Percentiles rank a stretch among this genome's conserved stretches.
Evolutionary conservation across 176 grass and related monocot genomes (phyloP).

Genomic region (Oryza australiensis): DNA sequence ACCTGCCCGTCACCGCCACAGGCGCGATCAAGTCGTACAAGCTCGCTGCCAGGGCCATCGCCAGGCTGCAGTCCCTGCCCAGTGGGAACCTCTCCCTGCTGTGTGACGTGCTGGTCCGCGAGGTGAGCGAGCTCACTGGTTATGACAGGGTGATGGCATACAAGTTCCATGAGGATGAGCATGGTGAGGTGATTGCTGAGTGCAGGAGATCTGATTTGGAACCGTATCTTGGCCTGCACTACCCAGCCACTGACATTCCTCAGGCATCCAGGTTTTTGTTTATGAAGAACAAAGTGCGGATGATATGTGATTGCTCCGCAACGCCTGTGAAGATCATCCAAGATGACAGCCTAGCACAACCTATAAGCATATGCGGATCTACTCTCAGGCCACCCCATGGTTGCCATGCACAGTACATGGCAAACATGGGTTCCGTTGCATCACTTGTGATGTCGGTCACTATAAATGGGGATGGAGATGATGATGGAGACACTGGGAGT

Average conservation of each 20-base stretch:
- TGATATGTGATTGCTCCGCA: slow-evolving; percentile 82
- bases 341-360: slow-evolving; percentile 61
- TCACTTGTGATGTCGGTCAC: slow-evolving; percentile 94
- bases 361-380: slow-evolving; percentile 75
- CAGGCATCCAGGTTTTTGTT: slow-evolving; percentile 92
- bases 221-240: slow-evolving; percentile 89
- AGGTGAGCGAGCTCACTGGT: slow-evolving; percentile 83
- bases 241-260: slow-evolving; percentile 94
- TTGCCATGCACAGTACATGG: slow-evolving; percentile 97
- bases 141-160: slow-evolving; percentile 96
- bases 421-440: slow-evolving; percentile 86
- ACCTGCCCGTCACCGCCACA: slow-evolving; percentile 73
- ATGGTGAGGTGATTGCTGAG: slow-evolving; percentile 91
- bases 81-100: slow-evolving; percentile 89
- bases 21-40: slow-evolving; percentile 92
- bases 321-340: slow-evolving; percentile 72
- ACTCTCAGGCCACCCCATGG: slow-evolving; percentile 87
- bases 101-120: slow-evolving; percentile 87
- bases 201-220: slow-evolving; percentile 85
- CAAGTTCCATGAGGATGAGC: slow-evolving; percentile 97
- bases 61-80: slow-evolving; percentile 79
- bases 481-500: slow-evolving; percentile 37
- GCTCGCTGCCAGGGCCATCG: slow-evolving; percentile 92
- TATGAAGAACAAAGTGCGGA: slow-evolving; percentile 95
- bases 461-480: slow-evolving; percentile 77